These are phyloP conservation scores for Oryza glaberrima DNA, from an alignment of 176 grass and related monocot species.

Conservation along the genomic window DNA sequence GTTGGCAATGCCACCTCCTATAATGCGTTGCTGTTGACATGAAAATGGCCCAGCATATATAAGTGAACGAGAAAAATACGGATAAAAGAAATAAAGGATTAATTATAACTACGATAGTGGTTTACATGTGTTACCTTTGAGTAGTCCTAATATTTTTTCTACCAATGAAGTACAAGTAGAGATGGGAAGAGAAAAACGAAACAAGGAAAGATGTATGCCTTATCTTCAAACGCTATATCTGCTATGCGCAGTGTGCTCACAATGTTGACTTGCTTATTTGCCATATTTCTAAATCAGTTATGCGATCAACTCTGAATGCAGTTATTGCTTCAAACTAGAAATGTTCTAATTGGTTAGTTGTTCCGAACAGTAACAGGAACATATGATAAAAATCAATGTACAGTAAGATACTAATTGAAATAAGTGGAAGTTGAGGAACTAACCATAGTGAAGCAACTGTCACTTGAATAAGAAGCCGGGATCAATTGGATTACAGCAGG, in stretches of 20 bases:
- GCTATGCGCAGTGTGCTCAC: neutral
- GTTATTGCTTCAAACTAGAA: neutral
- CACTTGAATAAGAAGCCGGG: constrained; percentile 5
- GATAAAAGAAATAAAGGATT: constrained; percentile 5
- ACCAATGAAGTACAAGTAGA: constrained; percentile 14
- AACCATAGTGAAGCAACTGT: neutral
- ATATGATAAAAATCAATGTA: neutral
- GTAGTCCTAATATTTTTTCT: constrained; percentile 20
- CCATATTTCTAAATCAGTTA: constrained; percentile 12
- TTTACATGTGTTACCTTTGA: constrained; percentile 34
- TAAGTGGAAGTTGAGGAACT: constrained; percentile 9
- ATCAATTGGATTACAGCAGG: neutral
- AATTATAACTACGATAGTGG: neutral
- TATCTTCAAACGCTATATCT: neutral
- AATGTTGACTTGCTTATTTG: neutral
- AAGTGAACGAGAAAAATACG: constrained; percentile 18
- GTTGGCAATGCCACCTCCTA: neutral
- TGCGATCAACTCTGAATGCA: neutral
- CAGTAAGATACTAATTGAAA: neutral
- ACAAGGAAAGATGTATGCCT: constrained; percentile 12
- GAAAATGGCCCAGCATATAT: constrained; percentile 9
- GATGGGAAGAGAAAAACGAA: constrained; percentile 17
- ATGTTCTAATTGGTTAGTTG: neutral
- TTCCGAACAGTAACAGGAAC: constrained; percentile 1
- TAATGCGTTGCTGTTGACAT: neutral